phyloP scores from a whole-genome alignment of 768 basidiomycete species.

The Mycena metata region DNA sequence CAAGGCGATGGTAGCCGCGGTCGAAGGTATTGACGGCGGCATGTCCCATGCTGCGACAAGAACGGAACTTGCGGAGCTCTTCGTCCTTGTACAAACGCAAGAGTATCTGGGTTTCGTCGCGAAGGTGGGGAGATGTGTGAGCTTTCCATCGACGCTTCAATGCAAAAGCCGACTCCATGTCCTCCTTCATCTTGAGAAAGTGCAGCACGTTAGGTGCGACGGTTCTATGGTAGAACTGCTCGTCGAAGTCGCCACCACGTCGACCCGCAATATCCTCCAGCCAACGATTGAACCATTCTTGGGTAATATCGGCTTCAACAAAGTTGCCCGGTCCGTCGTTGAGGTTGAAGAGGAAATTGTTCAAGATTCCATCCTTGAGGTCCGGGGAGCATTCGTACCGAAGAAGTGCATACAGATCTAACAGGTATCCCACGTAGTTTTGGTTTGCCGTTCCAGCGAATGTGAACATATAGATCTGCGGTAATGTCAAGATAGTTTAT shows the following conservation, averaged over 20 bases:
- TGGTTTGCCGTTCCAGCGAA: no score
- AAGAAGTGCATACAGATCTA: no score
- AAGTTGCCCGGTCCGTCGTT: no score
- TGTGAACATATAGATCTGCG: no score
- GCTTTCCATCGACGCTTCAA: constrained; percentile 27
- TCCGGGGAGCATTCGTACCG: no score
- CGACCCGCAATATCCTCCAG: no score
- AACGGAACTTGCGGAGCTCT: constrained; percentile 38
- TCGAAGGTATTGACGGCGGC: constrained; percentile 34
- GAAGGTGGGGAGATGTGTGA: constrained; percentile 41
- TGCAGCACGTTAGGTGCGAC: constrained; percentile 43
- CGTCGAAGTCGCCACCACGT: constrained; percentile 43
- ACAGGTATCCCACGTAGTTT: no score
- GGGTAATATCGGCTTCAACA: no score
- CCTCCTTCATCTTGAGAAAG: constrained; percentile 41
- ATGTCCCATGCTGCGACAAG: constrained; percentile 39
- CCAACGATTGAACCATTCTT: no score
- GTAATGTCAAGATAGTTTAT: no score
- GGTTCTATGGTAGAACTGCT: constrained; percentile 37
- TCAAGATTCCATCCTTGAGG: constrained; percentile 36
- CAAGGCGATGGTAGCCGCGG: constrained; percentile 32
- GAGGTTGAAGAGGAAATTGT: constrained; percentile 37
- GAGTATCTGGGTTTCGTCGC: no score
- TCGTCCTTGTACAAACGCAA: constrained; percentile 35
- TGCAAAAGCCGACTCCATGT: constrained; percentile 37